Evolutionary conservation across 2,329 filamentous ascomycete genomes (phyloP).

Genomic region (Arthrocladium fulminans): DNA sequence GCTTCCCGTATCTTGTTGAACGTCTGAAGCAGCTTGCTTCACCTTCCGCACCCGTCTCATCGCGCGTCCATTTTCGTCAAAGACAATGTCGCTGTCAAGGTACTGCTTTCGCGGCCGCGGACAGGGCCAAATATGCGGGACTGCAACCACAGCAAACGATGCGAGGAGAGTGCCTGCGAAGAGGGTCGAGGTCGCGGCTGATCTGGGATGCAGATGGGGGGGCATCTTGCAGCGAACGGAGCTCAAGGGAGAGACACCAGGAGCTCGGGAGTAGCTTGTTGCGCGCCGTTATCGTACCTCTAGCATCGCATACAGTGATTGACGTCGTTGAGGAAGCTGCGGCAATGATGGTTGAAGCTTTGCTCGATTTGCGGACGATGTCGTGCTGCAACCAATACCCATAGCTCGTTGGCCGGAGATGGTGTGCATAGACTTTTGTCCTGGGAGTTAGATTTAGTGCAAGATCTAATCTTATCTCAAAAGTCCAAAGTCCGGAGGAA

Average conservation of each 20-base stretch:
- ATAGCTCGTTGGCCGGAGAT: background rate
- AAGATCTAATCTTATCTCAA: slow-evolving; percentile 5
- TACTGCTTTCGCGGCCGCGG: slow-evolving; percentile 68
- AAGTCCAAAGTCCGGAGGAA: background rate
- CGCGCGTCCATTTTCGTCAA: slow-evolving; percentile 36
- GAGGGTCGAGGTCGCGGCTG: slow-evolving; percentile 82
- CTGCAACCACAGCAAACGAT: slow-evolving; percentile 82
- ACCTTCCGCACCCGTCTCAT: slow-evolving; percentile 28
- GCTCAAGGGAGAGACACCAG: background rate
- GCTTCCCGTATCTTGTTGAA: slow-evolving; percentile 32
- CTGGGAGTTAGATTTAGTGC: background rate
- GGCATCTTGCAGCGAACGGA: slow-evolving; percentile 16
- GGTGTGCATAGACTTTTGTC: background rate
- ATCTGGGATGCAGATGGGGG: slow-evolving; percentile 82
- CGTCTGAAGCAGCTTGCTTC: slow-evolving; percentile 26
- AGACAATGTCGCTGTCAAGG: slow-evolving; percentile 54
- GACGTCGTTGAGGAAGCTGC: background rate
- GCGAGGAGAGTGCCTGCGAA: slow-evolving; percentile 88
- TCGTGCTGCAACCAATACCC: background rate
- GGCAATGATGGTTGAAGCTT: background rate
- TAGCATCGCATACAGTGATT: background rate
- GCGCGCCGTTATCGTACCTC: background rate
- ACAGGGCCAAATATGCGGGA: slow-evolving; percentile 86
- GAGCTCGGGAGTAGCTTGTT: background rate
- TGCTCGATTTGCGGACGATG: background rate